phyloP scores from a whole-genome alignment of 768 basidiomycete species.

The Kwoniella botswanensis region DNA sequence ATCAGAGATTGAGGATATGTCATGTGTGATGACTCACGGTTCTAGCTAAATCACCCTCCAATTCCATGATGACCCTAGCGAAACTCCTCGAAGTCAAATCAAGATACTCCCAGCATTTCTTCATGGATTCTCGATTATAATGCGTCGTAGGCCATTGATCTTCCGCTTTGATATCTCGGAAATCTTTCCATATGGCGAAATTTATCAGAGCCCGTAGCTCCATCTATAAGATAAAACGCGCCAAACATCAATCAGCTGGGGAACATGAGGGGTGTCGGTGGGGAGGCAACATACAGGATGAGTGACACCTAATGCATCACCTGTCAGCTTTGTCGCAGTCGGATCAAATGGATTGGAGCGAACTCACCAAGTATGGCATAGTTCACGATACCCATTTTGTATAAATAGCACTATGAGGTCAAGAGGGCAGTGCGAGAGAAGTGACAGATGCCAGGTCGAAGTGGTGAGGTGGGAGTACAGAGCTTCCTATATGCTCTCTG shows the following conservation, averaged over 20 bases:
- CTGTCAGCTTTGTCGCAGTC: constrained; percentile 1
- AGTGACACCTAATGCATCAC: constrained; percentile 25
- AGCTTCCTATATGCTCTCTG: neutral
- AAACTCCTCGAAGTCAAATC: constrained; percentile 90
- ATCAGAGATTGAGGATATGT: neutral
- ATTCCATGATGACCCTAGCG: constrained; percentile 89
- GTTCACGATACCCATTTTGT: constrained; percentile 21
- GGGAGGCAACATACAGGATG: constrained; percentile 37
- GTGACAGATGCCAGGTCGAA: neutral
- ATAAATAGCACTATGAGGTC: neutral
- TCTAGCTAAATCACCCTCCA: constrained; percentile 91
- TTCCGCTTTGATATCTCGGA: constrained; percentile 78
- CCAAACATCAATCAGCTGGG: neutral
- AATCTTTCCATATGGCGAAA: constrained; percentile 81
- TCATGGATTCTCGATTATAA: constrained; percentile 86
- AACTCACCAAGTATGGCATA: constrained; percentile 22
- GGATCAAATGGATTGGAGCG: neutral
- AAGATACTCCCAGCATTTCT: constrained; percentile 84
- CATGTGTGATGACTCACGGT: constrained; percentile 65
- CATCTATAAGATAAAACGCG: constrained; percentile 38
- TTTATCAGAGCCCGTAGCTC: constrained; percentile 85
- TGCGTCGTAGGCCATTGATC: constrained; percentile 78
- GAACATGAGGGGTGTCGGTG: too few relatives aligned
- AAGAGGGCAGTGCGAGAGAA: neutral
- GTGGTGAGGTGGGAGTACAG: neutral